Conservation (phyloP, 805 yeast genomes). For the Saccharomycopsis babjevae region DNA sequence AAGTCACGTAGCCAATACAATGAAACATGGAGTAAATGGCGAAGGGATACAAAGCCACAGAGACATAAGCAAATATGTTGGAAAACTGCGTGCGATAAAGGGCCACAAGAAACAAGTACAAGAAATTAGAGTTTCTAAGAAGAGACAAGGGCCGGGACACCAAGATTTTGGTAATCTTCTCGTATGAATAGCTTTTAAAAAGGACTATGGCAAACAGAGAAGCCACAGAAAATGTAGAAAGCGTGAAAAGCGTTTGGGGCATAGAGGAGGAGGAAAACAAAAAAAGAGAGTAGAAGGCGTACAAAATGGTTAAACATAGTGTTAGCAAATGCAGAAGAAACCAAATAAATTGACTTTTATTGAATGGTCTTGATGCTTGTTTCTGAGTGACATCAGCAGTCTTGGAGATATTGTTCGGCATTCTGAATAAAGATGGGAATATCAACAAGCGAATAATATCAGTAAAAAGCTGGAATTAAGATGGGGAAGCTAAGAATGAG, state of each 20-base stretch:
- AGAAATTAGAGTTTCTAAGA: constrained; percentile 38
- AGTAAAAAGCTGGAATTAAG: not conserved
- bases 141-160: constrained; percentile 27
- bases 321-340: not conserved
- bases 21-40: constrained; percentile 57
- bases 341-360: not conserved
- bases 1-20: constrained; percentile 47
- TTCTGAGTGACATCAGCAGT: not conserved
- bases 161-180: constrained; percentile 23
- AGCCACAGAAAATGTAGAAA: not conserved
- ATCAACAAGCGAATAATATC: not conserved
- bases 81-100: constrained; percentile 34
- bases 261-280: not conserved
- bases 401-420: not conserved
- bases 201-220: constrained; percentile 36
- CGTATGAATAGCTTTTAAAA: constrained; percentile 33
- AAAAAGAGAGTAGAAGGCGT: not conserved
- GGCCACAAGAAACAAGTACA: constrained; percentile 41
- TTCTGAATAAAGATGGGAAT: not conserved
- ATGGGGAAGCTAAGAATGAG: not conserved
- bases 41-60: constrained; percentile 49
- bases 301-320: not conserved
- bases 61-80: constrained; percentile 31
- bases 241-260: not conserved
- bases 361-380: not conserved